Conservation (phyloP, 331 rosid genomes). For the Malus hybrid region DNA sequence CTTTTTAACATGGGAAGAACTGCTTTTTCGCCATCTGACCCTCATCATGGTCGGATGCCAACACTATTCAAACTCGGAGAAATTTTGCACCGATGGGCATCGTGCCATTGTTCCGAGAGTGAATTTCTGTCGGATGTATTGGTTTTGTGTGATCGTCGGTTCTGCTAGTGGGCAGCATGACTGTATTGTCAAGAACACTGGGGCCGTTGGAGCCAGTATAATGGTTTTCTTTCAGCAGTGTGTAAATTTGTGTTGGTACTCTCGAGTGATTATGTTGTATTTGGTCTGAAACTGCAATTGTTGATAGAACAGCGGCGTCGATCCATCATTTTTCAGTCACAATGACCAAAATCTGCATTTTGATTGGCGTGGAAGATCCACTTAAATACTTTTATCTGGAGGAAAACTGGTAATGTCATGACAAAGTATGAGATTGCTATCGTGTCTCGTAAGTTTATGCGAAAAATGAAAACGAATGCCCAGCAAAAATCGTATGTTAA, state of each 20-base stretch:
- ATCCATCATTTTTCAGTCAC: neutral
- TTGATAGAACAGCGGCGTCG: no score
- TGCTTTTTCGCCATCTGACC: neutral
- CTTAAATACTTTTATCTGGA: no score
- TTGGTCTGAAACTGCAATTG: neutral
- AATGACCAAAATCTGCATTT: neutral
- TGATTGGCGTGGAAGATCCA: neutral
- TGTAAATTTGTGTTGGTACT: neutral
- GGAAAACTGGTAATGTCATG: neutral
- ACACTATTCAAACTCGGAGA: neutral
- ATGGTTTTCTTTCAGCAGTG: neutral
- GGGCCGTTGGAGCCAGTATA: neutral
- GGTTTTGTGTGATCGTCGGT: neutral
- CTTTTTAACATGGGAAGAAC: neutral
- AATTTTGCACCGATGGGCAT: no score
- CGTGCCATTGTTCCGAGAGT: neutral
- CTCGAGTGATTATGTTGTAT: neutral
- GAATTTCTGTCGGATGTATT: neutral
- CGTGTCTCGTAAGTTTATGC: no score
- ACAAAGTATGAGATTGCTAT: neutral
- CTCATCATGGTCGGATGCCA: neutral
- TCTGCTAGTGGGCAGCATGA: neutral
- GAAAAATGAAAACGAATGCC: no score
- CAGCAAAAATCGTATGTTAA: neutral
- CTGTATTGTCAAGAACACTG: no score